Evolutionary conservation across 2,329 filamentous ascomycete genomes (phyloP).

Genomic region (Lasiodiplodia hormozganensis): DNA sequence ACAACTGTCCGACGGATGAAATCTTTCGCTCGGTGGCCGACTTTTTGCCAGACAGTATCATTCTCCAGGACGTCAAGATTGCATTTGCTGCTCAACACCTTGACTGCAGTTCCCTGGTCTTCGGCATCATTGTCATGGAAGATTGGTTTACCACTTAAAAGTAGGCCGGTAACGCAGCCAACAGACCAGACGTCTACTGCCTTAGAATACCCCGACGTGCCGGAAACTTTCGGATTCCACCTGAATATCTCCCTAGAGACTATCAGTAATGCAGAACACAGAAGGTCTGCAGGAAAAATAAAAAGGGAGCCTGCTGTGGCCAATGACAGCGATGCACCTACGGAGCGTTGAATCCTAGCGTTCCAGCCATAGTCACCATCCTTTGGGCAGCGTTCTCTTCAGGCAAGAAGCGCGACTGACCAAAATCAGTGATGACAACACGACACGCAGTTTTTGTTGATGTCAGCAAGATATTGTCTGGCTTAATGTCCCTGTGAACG

Average conservation of each 20-base stretch:
- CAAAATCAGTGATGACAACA: slow-evolving; percentile 68
- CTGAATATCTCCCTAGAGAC: slow-evolving; percentile 44
- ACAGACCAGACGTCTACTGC: slow-evolving; percentile 69
- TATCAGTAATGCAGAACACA: slow-evolving; percentile 14
- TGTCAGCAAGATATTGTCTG: slow-evolving; percentile 68
- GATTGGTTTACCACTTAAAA: slow-evolving; percentile 57
- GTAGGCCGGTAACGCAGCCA: slow-evolving; percentile 60
- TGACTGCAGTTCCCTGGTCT: slow-evolving; percentile 39
- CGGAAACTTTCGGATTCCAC: slow-evolving; percentile 37
- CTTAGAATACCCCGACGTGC: slow-evolving; percentile 59
- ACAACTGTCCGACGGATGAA: slow-evolving; percentile 62
- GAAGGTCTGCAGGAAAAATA: background rate
- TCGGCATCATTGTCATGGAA: slow-evolving; percentile 31
- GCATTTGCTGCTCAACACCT: slow-evolving; percentile 46
- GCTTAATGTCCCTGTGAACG: slow-evolving; percentile 69
- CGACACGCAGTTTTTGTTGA: slow-evolving; percentile 58
- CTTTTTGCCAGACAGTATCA: slow-evolving; percentile 50
- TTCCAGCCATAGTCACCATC: slow-evolving; percentile 63
- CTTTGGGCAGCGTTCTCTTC: slow-evolving; percentile 39
- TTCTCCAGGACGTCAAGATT: slow-evolving; percentile 55
- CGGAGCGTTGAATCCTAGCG: slow-evolving; percentile 65
- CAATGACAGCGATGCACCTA: slow-evolving; percentile 38
- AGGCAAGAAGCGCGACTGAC: slow-evolving; percentile 57
- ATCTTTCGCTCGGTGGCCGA: slow-evolving; percentile 55
- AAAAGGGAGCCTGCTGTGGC: slow-evolving; percentile 39